Percentiles rank a stretch among this genome's conserved stretches.
Evolutionary conservation across 2,329 filamentous ascomycete genomes (phyloP).

Genomic region (Aspergillus viridinutans): DNA sequence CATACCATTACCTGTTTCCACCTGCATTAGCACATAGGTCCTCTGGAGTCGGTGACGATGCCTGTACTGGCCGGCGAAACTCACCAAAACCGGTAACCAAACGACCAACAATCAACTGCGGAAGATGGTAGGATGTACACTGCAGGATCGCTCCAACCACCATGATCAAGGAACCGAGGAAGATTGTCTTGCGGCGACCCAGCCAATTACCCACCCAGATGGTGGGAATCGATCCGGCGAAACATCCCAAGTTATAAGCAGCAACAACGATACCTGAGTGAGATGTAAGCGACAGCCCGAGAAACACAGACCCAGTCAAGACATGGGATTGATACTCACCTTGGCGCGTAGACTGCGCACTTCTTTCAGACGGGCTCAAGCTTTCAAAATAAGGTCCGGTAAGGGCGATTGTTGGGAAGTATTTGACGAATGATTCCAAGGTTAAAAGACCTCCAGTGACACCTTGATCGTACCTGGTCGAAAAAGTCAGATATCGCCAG

Average conservation of each 20-base stretch:
- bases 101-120: conserved; percentile 50
- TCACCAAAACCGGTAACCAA: conserved; percentile 49
- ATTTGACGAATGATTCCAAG: conserved; percentile 37
- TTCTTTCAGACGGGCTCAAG: conserved; percentile 13
- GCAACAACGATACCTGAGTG: conserved; percentile 38
- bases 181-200: conserved; percentile 50
- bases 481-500: conserved; percentile 15
- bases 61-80: background rate
- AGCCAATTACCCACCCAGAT: conserved; percentile 51
- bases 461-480: conserved; percentile 35
- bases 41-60: too few relatives aligned
- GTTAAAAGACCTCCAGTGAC: conserved; percentile 44
- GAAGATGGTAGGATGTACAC: conserved; percentile 43
- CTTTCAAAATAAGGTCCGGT: conserved; percentile 12
- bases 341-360: conserved; percentile 33
- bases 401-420: conserved; percentile 41
- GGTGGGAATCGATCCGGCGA: conserved; percentile 47
- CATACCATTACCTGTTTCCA: conserved; percentile 39
- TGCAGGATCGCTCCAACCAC: conserved; percentile 49
- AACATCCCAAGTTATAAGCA: conserved; percentile 48
- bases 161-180: conserved; percentile 47
- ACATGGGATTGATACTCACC: conserved; percentile 17
- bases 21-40: background rate
- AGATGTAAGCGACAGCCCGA: background rate
- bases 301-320: background rate